These are phyloP conservation scores for Asterionellopsis glacialis DNA, from an alignment of 108 stramenopile species.

Conservation along the genomic window DNA sequence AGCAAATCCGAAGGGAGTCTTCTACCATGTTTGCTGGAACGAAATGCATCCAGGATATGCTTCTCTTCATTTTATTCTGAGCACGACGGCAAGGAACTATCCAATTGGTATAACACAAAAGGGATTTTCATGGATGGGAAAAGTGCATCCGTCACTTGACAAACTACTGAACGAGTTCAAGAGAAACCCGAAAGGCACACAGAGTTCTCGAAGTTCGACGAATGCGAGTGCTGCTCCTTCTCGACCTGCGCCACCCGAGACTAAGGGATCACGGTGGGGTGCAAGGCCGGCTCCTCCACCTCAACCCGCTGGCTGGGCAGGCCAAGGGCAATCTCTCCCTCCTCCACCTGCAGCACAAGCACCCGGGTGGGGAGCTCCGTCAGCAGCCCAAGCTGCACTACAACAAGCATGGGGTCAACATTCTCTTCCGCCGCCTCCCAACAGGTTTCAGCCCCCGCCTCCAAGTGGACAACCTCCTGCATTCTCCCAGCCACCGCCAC, in stretches of 20 bases:
- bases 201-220: background rate
- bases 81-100: slow-evolving; percentile 54
- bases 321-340: slow-evolving; percentile 4
- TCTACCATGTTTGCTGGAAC: slow-evolving; percentile 81
- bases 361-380: slow-evolving; percentile 19
- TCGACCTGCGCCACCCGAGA: background rate
- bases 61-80: slow-evolving; percentile 67
- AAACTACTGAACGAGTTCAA: slow-evolving; percentile 80
- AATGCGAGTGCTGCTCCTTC: background rate
- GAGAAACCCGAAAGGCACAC: slow-evolving; percentile 65
- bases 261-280: slow-evolving; percentile 1
- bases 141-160: slow-evolving; percentile 56
- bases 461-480: slow-evolving; percentile 27
- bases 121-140: slow-evolving; percentile 69
- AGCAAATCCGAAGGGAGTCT: slow-evolving; percentile 44
- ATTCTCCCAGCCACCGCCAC: background rate
- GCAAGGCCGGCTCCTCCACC: slow-evolving; percentile 7
- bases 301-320: background rate
- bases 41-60: slow-evolving; percentile 83
- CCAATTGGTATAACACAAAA: slow-evolving; percentile 77
- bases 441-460: slow-evolving; percentile 25
- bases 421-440: slow-evolving; percentile 15
- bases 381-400: background rate
- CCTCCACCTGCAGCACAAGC: slow-evolving; percentile 15
- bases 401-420: background rate